Evolutionary conservation across 148 eudicot species (phyloP).

Genomic region (Dysphania ambrosioides): DNA sequence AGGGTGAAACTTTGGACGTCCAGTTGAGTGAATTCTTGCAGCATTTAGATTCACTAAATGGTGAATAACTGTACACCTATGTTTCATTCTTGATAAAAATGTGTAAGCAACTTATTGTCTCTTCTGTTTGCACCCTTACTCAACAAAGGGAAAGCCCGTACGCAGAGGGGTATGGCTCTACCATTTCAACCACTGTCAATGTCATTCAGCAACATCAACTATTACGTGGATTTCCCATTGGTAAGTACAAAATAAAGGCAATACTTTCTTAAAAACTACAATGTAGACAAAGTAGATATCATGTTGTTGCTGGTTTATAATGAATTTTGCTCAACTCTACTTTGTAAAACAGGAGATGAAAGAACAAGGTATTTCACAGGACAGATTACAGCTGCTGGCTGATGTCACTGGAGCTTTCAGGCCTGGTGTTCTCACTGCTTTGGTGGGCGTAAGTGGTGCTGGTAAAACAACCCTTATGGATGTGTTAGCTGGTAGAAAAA

Average conservation of each 20-base stretch:
- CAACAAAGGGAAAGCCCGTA: slow-evolving; percentile 51
- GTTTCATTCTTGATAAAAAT: slow-evolving; percentile 12
- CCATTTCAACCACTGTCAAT: slow-evolving; percentile 95
- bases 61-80: slow-evolving; percentile 35
- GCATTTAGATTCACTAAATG: slow-evolving; percentile 71
- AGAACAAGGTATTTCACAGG: slow-evolving; percentile 80
- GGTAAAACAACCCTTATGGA: slow-evolving; percentile 99
- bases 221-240: slow-evolving; percentile 90
- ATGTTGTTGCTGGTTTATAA: neutral
- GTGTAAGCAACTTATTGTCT: slow-evolving; percentile 17
- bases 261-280: neutral
- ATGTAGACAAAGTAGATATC: neutral
- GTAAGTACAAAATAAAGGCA: slow-evolving; percentile 36
- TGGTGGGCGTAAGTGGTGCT: slow-evolving; percentile 98
- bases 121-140: slow-evolving; percentile 1
- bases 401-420: slow-evolving; percentile 91
- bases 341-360: slow-evolving; percentile 72
- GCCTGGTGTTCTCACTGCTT: slow-evolving; percentile 95
- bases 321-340: neutral
- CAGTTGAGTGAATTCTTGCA: slow-evolving; percentile 77
- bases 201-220: slow-evolving; percentile 89
- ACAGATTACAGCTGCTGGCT: slow-evolving; percentile 68
- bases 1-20: slow-evolving; percentile 54
- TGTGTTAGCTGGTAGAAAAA: slow-evolving; percentile 94
- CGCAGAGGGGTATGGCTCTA: slow-evolving; percentile 86